Evolutionary conservation across 2,329 filamentous ascomycete species (phyloP), one percentile per base, ranked within the genome.

Genomic region (Myriosclerotinia scirpicola): DNA sequence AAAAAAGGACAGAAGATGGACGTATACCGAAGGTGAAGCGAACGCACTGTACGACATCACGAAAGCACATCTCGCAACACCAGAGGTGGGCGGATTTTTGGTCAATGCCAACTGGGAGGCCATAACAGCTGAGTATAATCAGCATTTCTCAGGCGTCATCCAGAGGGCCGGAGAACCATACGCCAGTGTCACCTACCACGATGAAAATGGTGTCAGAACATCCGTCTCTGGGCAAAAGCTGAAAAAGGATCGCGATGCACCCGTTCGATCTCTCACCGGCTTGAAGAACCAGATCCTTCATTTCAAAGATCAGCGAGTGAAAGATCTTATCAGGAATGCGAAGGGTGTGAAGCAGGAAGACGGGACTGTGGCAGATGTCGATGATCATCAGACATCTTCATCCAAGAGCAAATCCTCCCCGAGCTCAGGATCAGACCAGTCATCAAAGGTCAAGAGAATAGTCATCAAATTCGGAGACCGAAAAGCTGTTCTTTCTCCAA

Each of bases 211-310:
- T 0, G 2, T 11, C 9, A 2, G 9, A 22, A 50, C 1, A 20
- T 50, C 58, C 30, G 30, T 34, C 30, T 34, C 30, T 34, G 30
- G 30, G 2, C 30, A 34, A 5, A 12, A 22, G 3, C n/a, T 30
- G 5, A n/a, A 12, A 1, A 34, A 50, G 3, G 30, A 36, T 3
- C 58, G 58, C 11, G 30, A 38, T 12, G 44, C 58, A 1, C 58
- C 58, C 4, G 34, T 50, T 26, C 8, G 58, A 50, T 38, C 58
- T 15, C 9, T 17, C 14, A 7, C 38, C 3, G 30, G 30, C 1
- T 22, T 61, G 34, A 61, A 36, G 14, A 61, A 50, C 20, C 58
- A 61, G 9, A 38, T 61, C 6, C 2, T 38, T 9, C 44, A 61
- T 6, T 61, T 61, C 17, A 14, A 12, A 26, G 58, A 61, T 9